These are phyloP conservation scores for Hanseniaspora gamundiae DNA, from an alignment of 1,139 yeast genomes.

Conservation along the genomic window DNA sequence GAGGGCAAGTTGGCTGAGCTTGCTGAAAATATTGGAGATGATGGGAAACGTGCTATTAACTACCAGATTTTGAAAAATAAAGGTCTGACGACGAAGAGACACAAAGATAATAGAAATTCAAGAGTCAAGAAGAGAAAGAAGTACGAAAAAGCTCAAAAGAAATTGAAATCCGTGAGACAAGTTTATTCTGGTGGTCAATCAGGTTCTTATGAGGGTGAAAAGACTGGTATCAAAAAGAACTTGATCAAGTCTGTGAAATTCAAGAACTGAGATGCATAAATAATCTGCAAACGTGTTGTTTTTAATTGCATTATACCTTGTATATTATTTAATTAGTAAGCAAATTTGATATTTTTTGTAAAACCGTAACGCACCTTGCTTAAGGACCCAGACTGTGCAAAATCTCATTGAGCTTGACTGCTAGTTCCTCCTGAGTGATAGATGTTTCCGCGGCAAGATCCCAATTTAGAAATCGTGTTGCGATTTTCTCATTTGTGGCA, in stretches of 20 bases:
- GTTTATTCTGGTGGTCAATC: slow-evolving; percentile 63
- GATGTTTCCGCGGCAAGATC: slow-evolving; percentile 17
- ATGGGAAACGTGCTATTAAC: slow-evolving; percentile 90
- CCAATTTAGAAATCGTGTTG: slow-evolving; percentile 24
- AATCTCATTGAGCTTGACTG: slow-evolving; percentile 7
- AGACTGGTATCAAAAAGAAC: slow-evolving; percentile 95
- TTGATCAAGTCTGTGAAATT: slow-evolving; percentile 77
- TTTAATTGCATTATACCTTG: slow-evolving; percentile 2
- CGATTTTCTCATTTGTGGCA: slow-evolving; percentile 16
- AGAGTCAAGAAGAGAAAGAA: slow-evolving; percentile 98
- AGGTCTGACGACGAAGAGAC: slow-evolving; percentile 87
- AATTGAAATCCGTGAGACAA: slow-evolving; percentile 78
- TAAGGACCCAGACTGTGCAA: not conserved
- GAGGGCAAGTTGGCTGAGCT: slow-evolving; percentile 72
- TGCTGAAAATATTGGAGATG: slow-evolving; percentile 52
- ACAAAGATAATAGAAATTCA: slow-evolving; percentile 88
- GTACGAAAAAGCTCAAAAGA: slow-evolving; percentile 91
- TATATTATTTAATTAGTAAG: not conserved
- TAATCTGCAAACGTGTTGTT: too few species aligned
- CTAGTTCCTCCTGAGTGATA: slow-evolving; percentile 6
- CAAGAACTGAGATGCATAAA: too few species aligned
- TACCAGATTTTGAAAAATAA: slow-evolving; percentile 89
- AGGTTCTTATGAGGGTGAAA: slow-evolving; percentile 87
- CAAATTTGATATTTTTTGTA: not conserved
- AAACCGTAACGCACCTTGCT: not conserved